Conservation (phyloP, 768 basidiomycete species). For the Kondoa subrosea region DNA sequence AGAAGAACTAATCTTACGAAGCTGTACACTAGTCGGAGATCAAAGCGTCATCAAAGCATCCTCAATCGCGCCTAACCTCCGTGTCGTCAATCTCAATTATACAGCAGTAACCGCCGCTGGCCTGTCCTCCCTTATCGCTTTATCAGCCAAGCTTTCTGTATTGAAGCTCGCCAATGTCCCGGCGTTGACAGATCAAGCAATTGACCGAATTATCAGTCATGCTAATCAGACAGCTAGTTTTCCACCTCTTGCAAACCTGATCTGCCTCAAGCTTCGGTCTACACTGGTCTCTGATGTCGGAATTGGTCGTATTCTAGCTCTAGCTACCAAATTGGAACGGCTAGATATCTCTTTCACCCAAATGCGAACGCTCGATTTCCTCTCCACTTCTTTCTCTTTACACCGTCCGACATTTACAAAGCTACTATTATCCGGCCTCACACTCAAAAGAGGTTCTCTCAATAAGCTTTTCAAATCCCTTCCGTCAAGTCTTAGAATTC, state of each 20-base stretch:
- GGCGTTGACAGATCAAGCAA: constrained; percentile 10
- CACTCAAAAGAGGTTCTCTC: constrained; percentile 17
- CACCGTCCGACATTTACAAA: constrained; percentile 21
- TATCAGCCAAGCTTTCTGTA: constrained; percentile 20
- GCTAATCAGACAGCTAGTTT: neutral
- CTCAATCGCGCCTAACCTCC: constrained; percentile 6
- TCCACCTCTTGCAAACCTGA: constrained; percentile 21
- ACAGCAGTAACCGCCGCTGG: constrained; percentile 23
- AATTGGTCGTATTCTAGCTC: constrained; percentile 21
- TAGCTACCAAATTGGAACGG: constrained; percentile 18
- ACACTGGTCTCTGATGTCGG: constrained; percentile 22
- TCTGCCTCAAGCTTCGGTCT: constrained; percentile 23
- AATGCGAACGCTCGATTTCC: constrained; percentile 22
- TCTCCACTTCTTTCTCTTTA: constrained; percentile 18
- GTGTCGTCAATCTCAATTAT: constrained; percentile 20
- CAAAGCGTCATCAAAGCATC: constrained; percentile 15
- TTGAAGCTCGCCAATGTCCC: constrained; percentile 24
- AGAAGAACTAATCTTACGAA: constrained; percentile 20
- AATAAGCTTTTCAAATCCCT: constrained; percentile 22
- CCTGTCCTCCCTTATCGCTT: constrained; percentile 15
- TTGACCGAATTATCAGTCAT: neutral
- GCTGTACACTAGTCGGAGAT: constrained; percentile 25
- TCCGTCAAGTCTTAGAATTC: constrained; percentile 8
- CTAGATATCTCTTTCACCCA: constrained; percentile 27
- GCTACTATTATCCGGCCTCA: constrained; percentile 23